Percentiles rank a stretch among this genome's conserved stretches.
Conservation (phyloP, 306 rosid genomes). For the Cucurbita moschata region DNA sequence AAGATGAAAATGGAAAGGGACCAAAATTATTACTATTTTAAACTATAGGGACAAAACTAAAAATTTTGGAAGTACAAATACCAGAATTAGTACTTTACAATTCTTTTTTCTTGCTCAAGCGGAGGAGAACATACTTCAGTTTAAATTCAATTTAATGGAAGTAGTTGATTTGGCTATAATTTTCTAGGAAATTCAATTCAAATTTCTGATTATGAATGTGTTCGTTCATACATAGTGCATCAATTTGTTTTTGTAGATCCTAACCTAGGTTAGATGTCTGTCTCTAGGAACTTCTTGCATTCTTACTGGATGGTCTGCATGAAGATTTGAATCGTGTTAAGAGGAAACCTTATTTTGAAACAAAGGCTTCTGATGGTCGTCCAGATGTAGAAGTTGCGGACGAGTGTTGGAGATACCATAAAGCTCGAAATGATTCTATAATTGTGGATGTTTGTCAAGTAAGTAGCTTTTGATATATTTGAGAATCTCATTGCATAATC, state of each 20-base stretch:
- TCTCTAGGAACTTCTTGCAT: constrained; percentile 89
- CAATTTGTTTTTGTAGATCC: neutral
- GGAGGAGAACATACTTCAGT: neutral
- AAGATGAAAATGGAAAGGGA: too few species aligned
- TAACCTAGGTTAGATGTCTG: neutral
- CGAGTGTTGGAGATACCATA: constrained; percentile 94
- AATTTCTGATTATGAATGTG: neutral
- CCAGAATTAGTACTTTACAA: neutral
- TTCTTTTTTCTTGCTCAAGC: neutral
- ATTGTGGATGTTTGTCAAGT: constrained; percentile 99
- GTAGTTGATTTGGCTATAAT: neutral
- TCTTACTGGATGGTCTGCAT: constrained; percentile 94
- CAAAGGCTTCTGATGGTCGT: constrained; percentile 80
- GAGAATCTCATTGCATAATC: neutral
- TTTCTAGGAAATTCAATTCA: neutral
- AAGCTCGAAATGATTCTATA: constrained; percentile 93
- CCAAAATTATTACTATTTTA: too few species aligned
- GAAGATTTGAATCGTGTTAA: constrained; percentile 99
- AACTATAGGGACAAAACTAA: too few species aligned
- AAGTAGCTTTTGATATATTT: constrained; percentile 18
- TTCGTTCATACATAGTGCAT: neutral
- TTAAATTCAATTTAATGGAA: neutral
- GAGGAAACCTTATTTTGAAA: constrained; percentile 92
- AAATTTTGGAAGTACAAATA: too few species aligned
- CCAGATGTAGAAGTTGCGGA: constrained; percentile 88